These are phyloP conservation scores for Penicillium herquei DNA, from an alignment of 495 filamentous ascomycete genomes.

Conservation along the genomic window DNA sequence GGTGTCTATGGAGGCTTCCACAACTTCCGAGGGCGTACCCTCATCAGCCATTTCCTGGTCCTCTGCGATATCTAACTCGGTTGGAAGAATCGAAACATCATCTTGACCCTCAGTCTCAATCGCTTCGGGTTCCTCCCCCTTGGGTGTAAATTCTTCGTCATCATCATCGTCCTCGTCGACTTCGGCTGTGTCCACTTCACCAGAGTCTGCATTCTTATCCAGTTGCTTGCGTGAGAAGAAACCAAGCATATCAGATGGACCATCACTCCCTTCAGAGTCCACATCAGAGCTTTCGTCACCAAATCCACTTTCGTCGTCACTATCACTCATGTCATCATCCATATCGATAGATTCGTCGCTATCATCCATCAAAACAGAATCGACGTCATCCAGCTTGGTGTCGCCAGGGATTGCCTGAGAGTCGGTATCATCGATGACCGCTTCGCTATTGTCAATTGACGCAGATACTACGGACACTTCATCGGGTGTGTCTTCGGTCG, in stretches of 20 bases:
- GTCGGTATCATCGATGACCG: constrained; percentile 24
- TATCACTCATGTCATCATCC: constrained; percentile 79
- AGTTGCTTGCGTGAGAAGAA: constrained; percentile 56
- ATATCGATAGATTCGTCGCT: constrained; percentile 85
- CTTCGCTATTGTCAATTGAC: constrained; percentile 19
- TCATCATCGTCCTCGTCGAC: constrained; percentile 22
- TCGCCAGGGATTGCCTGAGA: constrained; percentile 22
- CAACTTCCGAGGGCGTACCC: constrained; percentile 17
- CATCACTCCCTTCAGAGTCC: constrained; percentile 51
- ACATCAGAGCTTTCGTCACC: constrained; percentile 39
- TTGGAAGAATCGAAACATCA: constrained; percentile 48
- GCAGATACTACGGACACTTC: constrained; percentile 26
- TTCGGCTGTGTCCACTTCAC: constrained; percentile 23
- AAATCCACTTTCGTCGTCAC: constrained; percentile 54
- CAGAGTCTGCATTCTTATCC: constrained; percentile 34
- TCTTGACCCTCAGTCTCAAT: constrained; percentile 38
- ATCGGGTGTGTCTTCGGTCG: constrained; percentile 29
- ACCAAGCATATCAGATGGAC: constrained; percentile 62
- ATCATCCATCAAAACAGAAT: constrained; percentile 65
- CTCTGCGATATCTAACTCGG: constrained; percentile 20
- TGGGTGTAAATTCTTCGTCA: constrained; percentile 17
- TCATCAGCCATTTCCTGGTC: constrained; percentile 16
- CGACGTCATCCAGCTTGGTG: constrained; percentile 62
- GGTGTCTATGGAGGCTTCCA: constrained; percentile 16
- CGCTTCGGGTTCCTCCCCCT: constrained; percentile 19